Evolutionary conservation across 2,329 filamentous ascomycete species (phyloP).

Genomic region (Clarireedia monteithiana): DNA sequence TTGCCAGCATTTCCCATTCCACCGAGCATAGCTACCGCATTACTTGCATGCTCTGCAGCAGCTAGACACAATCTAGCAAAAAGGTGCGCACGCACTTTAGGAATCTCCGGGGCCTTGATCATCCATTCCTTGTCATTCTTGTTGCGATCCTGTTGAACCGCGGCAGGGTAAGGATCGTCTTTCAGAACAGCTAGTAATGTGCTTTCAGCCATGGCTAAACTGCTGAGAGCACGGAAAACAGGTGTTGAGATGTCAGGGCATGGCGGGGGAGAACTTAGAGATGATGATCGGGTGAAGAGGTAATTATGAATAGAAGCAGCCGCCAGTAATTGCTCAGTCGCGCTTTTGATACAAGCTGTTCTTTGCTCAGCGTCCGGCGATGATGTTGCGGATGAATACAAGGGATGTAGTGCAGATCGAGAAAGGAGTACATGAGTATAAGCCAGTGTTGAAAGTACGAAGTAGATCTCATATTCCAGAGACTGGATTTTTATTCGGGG

Average conservation of each 20-base stretch:
- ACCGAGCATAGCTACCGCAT: constrained; percentile 50
- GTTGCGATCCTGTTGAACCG: constrained; percentile 74
- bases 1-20: constrained; percentile 31
- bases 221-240: constrained; percentile 48
- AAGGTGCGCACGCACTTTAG: constrained; percentile 80
- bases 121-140: constrained; percentile 90
- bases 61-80: constrained; percentile 84
- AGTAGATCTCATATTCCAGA: constrained; percentile 77
- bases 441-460: constrained; percentile 68
- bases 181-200: constrained; percentile 86
- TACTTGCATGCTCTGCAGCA: constrained; percentile 77
- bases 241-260: constrained; percentile 47
- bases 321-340: constrained; percentile 70
- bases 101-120: constrained; percentile 82
- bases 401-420: constrained; percentile 60
- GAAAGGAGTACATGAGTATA: constrained; percentile 68
- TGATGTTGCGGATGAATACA: constrained; percentile 59
- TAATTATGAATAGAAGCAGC: constrained; percentile 73
- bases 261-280: constrained; percentile 32
- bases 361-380: constrained; percentile 59
- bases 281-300: constrained; percentile 50
- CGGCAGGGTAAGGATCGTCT: constrained; percentile 84
- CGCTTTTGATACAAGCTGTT: constrained; percentile 59
- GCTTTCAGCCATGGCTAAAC: constrained; percentile 75
- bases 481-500: constrained; percentile 62